phyloP scores from a whole-genome alignment of 345 rosid species.

The Bruguiera gymnorhiza region DNA sequence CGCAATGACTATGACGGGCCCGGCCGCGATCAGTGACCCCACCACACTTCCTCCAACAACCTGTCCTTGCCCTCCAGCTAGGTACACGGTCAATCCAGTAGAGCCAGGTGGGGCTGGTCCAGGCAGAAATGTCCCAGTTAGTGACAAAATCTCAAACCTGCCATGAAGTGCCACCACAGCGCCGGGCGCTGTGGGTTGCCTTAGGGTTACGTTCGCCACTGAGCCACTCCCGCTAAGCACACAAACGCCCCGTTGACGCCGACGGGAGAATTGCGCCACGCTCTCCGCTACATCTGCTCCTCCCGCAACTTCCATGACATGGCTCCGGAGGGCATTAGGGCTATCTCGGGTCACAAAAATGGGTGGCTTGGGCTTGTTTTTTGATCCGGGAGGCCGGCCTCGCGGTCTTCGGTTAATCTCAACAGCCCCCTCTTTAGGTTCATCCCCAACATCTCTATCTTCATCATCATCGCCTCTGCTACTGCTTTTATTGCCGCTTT shows the following conservation, averaged over 20 bases:
- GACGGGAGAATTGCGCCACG: constrained; percentile 68
- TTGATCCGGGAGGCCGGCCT: constrained; percentile 85
- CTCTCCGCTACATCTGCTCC: constrained; percentile 77
- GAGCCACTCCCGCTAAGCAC: constrained; percentile 78
- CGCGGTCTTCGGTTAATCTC: constrained; percentile 68
- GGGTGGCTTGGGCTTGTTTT: constrained; percentile 77
- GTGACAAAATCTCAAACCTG: constrained; percentile 70
- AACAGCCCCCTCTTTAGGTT: constrained; percentile 68
- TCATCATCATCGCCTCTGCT: constrained; percentile 47
- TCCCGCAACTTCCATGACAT: constrained; percentile 65
- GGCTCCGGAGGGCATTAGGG: constrained; percentile 85
- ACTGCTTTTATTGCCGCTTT: constrained; percentile 22
- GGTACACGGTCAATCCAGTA: constrained; percentile 72
- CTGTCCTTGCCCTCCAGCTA: constrained; percentile 79
- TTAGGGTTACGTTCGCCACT: constrained; percentile 76
- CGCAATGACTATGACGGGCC: constrained; percentile 78
- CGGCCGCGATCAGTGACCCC: constrained; percentile 65
- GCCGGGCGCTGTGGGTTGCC: constrained; percentile 76
- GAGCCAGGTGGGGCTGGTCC: constrained; percentile 88
- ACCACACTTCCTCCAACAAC: constrained; percentile 83
- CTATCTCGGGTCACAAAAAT: constrained; percentile 75
- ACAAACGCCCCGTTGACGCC: constrained; percentile 78
- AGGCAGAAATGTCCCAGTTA: constrained; percentile 75
- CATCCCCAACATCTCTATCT: constrained; percentile 52
- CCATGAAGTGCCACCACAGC: constrained; percentile 73